Percentiles rank a stretch among this genome's conserved stretches.
phyloP scores from a whole-genome alignment of 2,329 filamentous ascomycete genomes.

The Fusarium newnesense region DNA sequence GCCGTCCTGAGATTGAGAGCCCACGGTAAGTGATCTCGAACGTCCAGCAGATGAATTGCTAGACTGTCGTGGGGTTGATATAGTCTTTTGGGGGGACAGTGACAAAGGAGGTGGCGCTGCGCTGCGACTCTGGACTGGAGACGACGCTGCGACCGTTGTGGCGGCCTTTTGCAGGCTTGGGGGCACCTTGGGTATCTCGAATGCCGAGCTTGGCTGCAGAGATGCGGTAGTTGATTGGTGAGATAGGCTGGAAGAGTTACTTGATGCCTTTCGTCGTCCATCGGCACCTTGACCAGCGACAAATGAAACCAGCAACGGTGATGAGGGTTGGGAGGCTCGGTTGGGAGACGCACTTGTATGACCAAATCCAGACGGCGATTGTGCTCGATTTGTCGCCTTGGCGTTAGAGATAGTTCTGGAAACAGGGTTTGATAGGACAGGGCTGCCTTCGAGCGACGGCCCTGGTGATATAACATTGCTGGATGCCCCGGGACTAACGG shows the following conservation, averaged over 20 bases:
- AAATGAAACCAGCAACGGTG: slow-evolving; percentile 93
- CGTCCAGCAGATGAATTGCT: slow-evolving; percentile 73
- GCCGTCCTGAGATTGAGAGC: slow-evolving; percentile 93
- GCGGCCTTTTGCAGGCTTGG: slow-evolving; percentile 69
- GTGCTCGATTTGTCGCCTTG: slow-evolving; percentile 80
- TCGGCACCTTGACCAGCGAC: slow-evolving; percentile 85
- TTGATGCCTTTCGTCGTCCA: slow-evolving; percentile 86
- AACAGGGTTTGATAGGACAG: slow-evolving; percentile 80
- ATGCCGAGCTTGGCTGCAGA: slow-evolving; percentile 75
- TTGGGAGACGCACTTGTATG: slow-evolving; percentile 89
- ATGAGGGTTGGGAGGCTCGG: slow-evolving; percentile 75
- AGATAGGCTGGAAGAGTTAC: slow-evolving; percentile 84
- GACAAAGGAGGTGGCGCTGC: slow-evolving; percentile 61
- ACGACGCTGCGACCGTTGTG: slow-evolving; percentile 64
- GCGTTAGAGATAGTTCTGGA: slow-evolving; percentile 86
- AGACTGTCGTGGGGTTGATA: slow-evolving; percentile 68
- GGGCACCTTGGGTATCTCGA: slow-evolving; percentile 75
- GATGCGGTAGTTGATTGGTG: slow-evolving; percentile 72
- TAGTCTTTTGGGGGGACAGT: slow-evolving; percentile 71
- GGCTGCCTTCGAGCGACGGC: slow-evolving; percentile 84
- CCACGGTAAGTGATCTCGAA: slow-evolving; percentile 89
- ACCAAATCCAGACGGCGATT: slow-evolving; percentile 84
- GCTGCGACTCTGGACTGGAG: slow-evolving; percentile 67
- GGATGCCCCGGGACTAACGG: slow-evolving; percentile 56
- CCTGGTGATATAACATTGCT: slow-evolving; percentile 66